phyloP scores from a whole-genome alignment of 208 protist species.

The Trypanosoma melophagium region DNA sequence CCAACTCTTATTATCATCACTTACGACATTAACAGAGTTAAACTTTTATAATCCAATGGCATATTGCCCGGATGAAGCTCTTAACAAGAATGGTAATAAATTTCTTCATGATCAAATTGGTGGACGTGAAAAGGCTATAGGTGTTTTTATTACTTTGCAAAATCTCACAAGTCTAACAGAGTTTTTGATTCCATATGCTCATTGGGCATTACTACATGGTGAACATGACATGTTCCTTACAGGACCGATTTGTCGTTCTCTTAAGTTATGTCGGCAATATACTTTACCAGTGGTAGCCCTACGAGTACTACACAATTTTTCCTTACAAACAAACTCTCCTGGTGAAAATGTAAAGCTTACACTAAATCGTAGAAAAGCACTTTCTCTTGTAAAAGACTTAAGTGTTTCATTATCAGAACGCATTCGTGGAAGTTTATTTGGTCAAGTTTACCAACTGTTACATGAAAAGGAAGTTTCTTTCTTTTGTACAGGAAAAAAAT shows the following conservation, averaged over 20 bases:
- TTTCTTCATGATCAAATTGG: constrained; percentile 23
- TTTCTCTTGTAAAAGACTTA: constrained; percentile 57
- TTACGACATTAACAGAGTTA: constrained; percentile 29
- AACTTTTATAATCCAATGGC: constrained; percentile 25
- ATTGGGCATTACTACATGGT: constrained; percentile 1
- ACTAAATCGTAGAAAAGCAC: constrained; percentile 80
- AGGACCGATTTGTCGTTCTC: constrained; percentile 25
- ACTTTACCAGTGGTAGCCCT: constrained; percentile 48
- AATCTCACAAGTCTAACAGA: constrained; percentile 28
- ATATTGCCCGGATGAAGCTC: constrained; percentile 29
- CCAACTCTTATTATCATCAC: constrained; percentile 17
- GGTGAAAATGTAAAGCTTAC: constrained; percentile 71
- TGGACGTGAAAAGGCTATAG: constrained; percentile 22
- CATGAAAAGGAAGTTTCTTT: constrained; percentile 43
- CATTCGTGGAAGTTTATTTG: constrained; percentile 80
- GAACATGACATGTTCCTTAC: constrained; percentile 25
- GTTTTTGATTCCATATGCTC: constrained; percentile 28
- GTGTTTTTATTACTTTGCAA: constrained; percentile 27
- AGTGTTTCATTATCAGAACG: constrained; percentile 35
- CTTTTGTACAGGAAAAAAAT: constrained; percentile 78
- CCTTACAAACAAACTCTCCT: constrained; percentile 46
- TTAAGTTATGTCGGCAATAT: constrained; percentile 19
- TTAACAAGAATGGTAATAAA: constrained; percentile 18
- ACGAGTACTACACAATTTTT: constrained; percentile 42
- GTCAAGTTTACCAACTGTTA: constrained; percentile 84